Percentiles rank a stretch among this genome's conserved stretches.
Conservation (phyloP, 2,329 filamentous ascomycete genomes). For the Biscogniauxia sp. region DNA sequence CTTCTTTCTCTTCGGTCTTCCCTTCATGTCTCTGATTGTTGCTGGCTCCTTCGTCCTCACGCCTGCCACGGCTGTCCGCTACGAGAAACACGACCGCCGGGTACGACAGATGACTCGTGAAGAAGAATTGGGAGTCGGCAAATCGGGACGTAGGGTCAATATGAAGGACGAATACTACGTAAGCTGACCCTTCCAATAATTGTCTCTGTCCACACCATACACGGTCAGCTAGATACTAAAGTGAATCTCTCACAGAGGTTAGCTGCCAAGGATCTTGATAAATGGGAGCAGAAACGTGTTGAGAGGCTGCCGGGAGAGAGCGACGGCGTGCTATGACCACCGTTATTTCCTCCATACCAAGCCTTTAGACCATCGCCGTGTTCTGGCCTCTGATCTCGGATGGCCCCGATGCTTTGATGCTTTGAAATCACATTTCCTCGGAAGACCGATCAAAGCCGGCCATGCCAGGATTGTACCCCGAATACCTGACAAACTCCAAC, state of each 20-base stretch:
- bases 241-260: conserved; percentile 54
- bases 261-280: conserved; percentile 85
- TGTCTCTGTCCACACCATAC: not conserved
- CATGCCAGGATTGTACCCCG: not conserved
- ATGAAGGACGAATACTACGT: conserved; percentile 88
- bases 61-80: conserved; percentile 87
- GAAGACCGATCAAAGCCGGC: not conserved
- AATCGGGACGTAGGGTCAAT: conserved; percentile 67
- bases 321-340: conserved; percentile 69
- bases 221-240: conserved; percentile 7
- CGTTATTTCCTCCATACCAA: not conserved
- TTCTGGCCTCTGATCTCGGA: not conserved
- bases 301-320: conserved; percentile 85
- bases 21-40: conserved; percentile 86
- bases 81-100: conserved; percentile 89
- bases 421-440: not conserved
- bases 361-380: not conserved
- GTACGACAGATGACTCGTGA: conserved; percentile 82
- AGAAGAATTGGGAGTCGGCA: conserved; percentile 80
- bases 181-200: conserved; percentile 31
- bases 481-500: not conserved
- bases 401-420: not conserved
- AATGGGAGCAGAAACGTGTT: conserved; percentile 96
- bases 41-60: conserved; percentile 92
- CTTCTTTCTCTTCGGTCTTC: conserved; percentile 89